A percentile compares a stretch with the other conserved stretches of the same genome.
Evolutionary conservation across 495 filamentous ascomycete genomes (phyloP).

Genomic region (Entonaema liquescens): DNA sequence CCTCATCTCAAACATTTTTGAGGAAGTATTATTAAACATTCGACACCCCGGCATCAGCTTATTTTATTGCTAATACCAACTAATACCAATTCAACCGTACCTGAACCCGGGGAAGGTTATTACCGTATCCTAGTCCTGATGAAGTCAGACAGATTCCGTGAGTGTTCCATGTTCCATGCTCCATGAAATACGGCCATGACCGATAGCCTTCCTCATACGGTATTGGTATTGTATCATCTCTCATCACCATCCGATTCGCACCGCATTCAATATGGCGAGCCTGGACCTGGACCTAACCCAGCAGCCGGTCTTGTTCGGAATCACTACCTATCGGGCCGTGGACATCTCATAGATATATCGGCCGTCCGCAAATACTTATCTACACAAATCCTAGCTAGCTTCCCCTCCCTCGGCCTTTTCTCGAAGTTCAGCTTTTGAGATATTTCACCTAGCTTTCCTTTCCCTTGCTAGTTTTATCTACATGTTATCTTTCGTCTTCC

Average conservation of each 20-base stretch:
- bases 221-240: conserved; percentile 27
- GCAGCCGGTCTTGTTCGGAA: conserved; percentile 10
- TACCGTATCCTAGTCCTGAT: conserved; percentile 23
- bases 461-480: conserved; percentile 13
- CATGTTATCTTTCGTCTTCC: conserved; percentile 14
- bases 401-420: conserved; percentile 25
- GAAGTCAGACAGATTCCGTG: conserved; percentile 27
- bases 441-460: conserved; percentile 16
- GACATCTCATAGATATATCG: conserved; percentile 32
- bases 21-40: conserved; percentile 6
- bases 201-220: conserved; percentile 29
- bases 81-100: conserved; percentile 3
- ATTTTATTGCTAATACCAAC: conserved; percentile 26
- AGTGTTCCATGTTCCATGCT: conserved; percentile 4
- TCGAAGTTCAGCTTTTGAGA: conserved; percentile 7
- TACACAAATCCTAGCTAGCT: conserved; percentile 6
- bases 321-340: conserved; percentile 35
- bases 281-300: background rate
- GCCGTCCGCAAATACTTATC: conserved; percentile 26
- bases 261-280: conserved; percentile 14
- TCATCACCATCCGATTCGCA: conserved; percentile 3
- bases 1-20: background rate
- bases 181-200: conserved; percentile 26
- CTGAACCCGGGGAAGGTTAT: conserved; percentile 14
- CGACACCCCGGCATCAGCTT: conserved; percentile 34